Evolutionary conservation across 2,329 filamentous ascomycete genomes (phyloP), one percentile per base, ranked within the genome.

Genomic region (Penicillium sp.): DNA sequence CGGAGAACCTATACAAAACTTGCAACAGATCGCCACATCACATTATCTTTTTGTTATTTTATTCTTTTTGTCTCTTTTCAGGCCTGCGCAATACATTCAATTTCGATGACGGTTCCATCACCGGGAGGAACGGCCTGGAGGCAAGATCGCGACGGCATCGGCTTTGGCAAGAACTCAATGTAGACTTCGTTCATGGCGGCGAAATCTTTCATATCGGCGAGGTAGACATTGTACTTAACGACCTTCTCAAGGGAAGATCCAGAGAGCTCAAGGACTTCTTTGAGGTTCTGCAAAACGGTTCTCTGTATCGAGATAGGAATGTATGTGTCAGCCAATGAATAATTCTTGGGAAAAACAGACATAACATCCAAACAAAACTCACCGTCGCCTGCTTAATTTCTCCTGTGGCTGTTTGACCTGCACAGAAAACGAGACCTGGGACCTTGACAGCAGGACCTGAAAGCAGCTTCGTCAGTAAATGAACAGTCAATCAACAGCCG

Each of bases 191-290:
- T 51, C 48, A 51, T 51, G 30, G 48, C 48, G 6, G 48, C 48
- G 11, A 51, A 51, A 42, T 87, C 76, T 51, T 79, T 74, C 83
- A 87, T 87, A 57, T 79, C 78, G 3, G 80, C 81, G 8, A 88
- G 68, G 66, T 83, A 88, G 35, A 87, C 75, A 64, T 86, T 87
- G 63, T 84, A 79, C 69, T 87, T 86, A 68, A 87, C 78, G 0
- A 82, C 78, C 48, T 85, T 82, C n/a, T 79, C 72, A n/a, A 86
- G 71, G 55, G 72, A 76, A 52, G 78, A 81, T 1, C 83, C 83
- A 0, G 83, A 80, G 7, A 79, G 82, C 58, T 51, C 48, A 14
- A 51, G 48, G 4, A 51, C 48, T 42, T 51, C 48, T 40, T 51
- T 81, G 3, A 87, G 74, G 69, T 87, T 87, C 53, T 76, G 67